A percentile compares a stretch with the other conserved stretches of the same genome.
Evolutionary conservation across 306 rosid species (phyloP).

Genomic region (Pterocarpus santalinus): DNA sequence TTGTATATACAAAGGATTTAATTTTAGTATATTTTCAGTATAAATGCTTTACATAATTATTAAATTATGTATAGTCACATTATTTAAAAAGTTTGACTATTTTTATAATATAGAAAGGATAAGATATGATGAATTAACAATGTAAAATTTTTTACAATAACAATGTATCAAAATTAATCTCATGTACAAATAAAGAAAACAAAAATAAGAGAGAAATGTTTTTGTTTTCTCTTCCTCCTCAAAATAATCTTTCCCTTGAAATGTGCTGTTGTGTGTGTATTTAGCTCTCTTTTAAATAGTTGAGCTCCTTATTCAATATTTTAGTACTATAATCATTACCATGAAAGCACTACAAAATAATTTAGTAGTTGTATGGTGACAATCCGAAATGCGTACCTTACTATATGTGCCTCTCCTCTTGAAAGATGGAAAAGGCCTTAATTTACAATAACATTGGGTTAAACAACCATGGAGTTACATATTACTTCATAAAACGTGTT

Average conservation of each 20-base stretch:
- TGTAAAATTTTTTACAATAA: no score
- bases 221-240: no score
- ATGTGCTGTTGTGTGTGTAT: neutral
- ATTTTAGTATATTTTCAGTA: no score
- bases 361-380: neutral
- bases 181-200: neutral
- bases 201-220: no score
- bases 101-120: no score
- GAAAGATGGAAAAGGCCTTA: neutral
- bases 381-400: neutral
- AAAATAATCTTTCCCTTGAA: neutral
- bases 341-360: neutral
- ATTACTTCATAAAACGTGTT: neutral
- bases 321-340: neutral
- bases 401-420: neutral
- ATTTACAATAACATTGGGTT: neutral
- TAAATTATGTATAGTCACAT: no score
- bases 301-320: neutral
- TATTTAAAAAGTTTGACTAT: no score
- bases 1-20: no score
- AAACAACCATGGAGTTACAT: constrained; percentile 1
- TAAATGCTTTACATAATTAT: no score
- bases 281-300: neutral
- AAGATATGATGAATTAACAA: no score
- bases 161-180: neutral